Conservation (phyloP, 306 rosid genomes). For the Oemleria cerasiformis region DNA sequence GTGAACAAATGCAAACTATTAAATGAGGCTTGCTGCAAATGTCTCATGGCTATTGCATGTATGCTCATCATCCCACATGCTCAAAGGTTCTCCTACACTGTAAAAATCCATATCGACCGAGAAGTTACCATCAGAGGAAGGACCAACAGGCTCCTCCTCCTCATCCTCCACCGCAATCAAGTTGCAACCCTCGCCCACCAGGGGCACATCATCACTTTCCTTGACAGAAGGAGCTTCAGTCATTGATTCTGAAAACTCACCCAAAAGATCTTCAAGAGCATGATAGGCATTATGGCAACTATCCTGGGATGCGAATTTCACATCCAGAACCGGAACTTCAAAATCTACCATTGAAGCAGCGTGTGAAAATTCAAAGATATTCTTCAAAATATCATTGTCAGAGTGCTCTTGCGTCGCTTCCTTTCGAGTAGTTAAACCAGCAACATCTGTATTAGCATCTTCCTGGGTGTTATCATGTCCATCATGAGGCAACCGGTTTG, state of each 20-base stretch:
- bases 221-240: conserved; percentile 22
- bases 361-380: conserved; percentile 56
- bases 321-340: conserved; percentile 65
- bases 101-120: conserved; percentile 42
- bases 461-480: conserved; percentile 21
- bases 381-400: conserved; percentile 46
- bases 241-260: conserved; percentile 33
- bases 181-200: conserved; percentile 30
- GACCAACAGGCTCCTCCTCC: conserved; percentile 23
- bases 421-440: conserved; percentile 18
- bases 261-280: conserved; percentile 56
- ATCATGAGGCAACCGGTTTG: conserved; percentile 17
- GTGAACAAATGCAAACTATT: conserved; percentile 18
- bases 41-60: conserved; percentile 40
- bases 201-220: conserved; percentile 30
- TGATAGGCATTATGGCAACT: conserved; percentile 2
- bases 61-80: conserved; percentile 23
- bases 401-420: conserved; percentile 26
- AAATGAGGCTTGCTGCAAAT: conserved; percentile 47
- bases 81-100: conserved; percentile 33
- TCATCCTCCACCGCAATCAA: conserved; percentile 52
- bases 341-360: conserved; percentile 56
- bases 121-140: conserved; percentile 23
- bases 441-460: conserved; percentile 18
- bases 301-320: conserved; percentile 49